Evolutionary conservation across 106 monocot species (phyloP), one percentile per base, ranked within the genome.

Genomic region (Acanthochlamys bracteata): DNA sequence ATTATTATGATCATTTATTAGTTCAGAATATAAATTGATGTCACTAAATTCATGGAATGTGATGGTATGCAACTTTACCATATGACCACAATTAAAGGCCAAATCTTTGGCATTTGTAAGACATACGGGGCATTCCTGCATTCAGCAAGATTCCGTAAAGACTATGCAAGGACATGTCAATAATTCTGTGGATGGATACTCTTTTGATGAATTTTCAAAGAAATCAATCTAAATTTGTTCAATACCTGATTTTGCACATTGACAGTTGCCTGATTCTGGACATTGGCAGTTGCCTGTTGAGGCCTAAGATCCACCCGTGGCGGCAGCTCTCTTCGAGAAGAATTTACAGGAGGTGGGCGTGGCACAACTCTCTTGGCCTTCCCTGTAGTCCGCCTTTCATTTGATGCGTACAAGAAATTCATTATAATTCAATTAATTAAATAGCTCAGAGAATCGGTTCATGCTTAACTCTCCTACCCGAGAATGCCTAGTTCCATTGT

Each of bases 401-500:
- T 21, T 27, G 9, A 49, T 22, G 25, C 15, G 0, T 25, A 17
- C 17, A 14, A 42, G 11, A 63, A 6, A 0, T 10, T 8, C 4
- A 63, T 17, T 43, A 43, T 43, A 13, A 43, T 8, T 13, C 10
- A 43, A 43, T 13, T 8, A 7, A 8, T 43, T 7, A 43, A 43
- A 43, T 43, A 13, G 43, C 43, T 7, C 43, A 13, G 43, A 13
- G 13, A 54, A 19, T 54, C 19, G 4, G 16, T 10, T 4, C n/a
- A 54, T 54, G 53, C 19, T 54, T n/a, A 17, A 1, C 17, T 17
- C 23, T 23, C 67, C 3, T 82, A 90, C 90, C 90, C 86, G 15
- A 90, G 73, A 53, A 90, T 24, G 47, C 80, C 80, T 42, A 90
- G 75, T 59, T 90, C 90, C 49, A 73, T 55, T 4, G 75, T 70